Evolutionary conservation across 352 stramenopile species (phyloP), one percentile per base, ranked within the genome.

Genomic region (Chrysophaeum taylorii): DNA sequence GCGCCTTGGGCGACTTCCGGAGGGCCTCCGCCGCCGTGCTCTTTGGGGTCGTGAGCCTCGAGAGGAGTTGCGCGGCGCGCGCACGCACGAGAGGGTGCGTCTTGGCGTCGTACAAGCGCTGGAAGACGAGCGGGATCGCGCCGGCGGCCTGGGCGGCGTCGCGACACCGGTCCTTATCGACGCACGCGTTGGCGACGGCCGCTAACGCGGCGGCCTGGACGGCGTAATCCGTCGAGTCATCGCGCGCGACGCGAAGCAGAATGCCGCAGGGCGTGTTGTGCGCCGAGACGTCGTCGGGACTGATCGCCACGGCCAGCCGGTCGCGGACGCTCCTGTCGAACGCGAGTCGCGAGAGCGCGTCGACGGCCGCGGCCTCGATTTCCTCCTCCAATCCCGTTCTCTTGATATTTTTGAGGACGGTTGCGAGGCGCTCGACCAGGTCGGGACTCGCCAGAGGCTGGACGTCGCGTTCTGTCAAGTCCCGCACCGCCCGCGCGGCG

Each of bases 231-330:
- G 23, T 2, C 7, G 7, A 15, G 5, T 31, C 57, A 36, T 42
- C 57, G 31, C 18, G 9, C 33, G 57, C 57, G 57, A 43, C 57
- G 57, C 14, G 14, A 2, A 66, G 33, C 33, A 41, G 31, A 27
- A 33, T n/a, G 57, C 57, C 57, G 9, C 7, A 21, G 33, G 57
- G 57, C 57, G 57, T 66, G n/a, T n/a, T n/a, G n/a, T n/a, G n/a
- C n/a, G n/a, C n/a, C 57, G 57, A 27, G 33, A 2, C 9, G 5
- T 31, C 57, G 57, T 66, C 57, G 12, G 33, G 2, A 31, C 7
- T 25, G 33, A 66, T 35, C 33, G 57, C 57, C 16, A 66, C 35
- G 33, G 33, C 57, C 23, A 48, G 45, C 2, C 1, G 31, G 2
- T 15, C 16, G 5, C 57, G 57, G 14, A n/a, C 27, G 15, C 7